Base-by-base conservation (phyloP, 805 yeast species). In the Starmerella sirachaensis region DNA sequence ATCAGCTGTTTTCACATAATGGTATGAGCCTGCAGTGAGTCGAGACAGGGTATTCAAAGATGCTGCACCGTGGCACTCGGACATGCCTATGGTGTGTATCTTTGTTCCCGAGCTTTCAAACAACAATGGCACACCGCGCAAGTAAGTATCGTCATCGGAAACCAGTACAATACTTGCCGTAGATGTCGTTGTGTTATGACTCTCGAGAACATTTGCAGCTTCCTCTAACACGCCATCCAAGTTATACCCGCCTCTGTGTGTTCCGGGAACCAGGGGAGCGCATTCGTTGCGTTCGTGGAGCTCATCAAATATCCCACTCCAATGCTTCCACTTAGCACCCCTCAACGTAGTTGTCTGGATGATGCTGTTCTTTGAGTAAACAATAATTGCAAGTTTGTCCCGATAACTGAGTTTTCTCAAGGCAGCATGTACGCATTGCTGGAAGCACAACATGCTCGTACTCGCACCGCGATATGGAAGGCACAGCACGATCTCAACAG, bases 101-200 rank as follows among this genome's bases (percentile, higher is more conserved):
- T 38, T 31, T 3, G 35, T 27, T 4, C 22, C 25, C 2, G 24
- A 5, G n/a, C 33, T 21, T 1, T 6, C 4, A 14, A 41, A 35
- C 9, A 12, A 7, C 17, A 21, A 5, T 1, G 45, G 45, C 1
- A 35, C 2, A 2, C 26, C 12, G 3, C 19, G 20, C 11, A 41
- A 16, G 6, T 17, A 3, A 4, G 25, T 12, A 2, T 28, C 29
- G 5, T 18, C 29, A 10, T 27, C 26, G 11, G 32, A n/a, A 3
- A 38, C 37, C 1, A 44, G 22, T 1, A 41, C n/a, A 6, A 43
- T 23, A n/a, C 40, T 37, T 2, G 38, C 38, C 3, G 32, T 19
- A 1, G 36, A 16, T 3, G 14, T n/a, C 7, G 8, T 4, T 3
- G 31, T 23, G 5, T 23, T 5, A 21, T 23, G 30, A 9, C 17